Percentiles rank a stretch among this genome's conserved stretches.
These are phyloP conservation scores for Xylaria sp. DNA, from an alignment of 495 filamentous ascomycete genomes.

Conservation along the genomic window DNA sequence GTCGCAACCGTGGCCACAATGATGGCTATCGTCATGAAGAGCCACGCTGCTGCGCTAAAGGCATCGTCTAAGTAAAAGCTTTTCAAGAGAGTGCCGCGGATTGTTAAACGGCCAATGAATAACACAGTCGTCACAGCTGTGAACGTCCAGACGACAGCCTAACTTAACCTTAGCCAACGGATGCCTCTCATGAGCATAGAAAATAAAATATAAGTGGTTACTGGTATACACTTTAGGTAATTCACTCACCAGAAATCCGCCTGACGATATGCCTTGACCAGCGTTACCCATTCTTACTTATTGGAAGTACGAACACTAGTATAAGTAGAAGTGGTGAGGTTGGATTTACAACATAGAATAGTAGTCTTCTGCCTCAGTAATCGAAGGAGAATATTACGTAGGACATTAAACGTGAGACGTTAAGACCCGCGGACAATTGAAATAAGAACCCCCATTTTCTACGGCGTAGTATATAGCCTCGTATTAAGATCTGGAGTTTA, in stretches of 20 bases:
- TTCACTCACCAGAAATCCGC: neutral
- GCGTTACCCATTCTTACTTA: slow-evolving; percentile 25
- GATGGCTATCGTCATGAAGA: slow-evolving; percentile 14
- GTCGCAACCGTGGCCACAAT: slow-evolving; percentile 18
- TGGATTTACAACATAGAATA: neutral
- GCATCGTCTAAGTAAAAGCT: slow-evolving; percentile 28
- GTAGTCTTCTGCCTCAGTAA: neutral
- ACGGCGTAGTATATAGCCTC: neutral
- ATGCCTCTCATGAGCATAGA: neutral
- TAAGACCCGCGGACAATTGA: neutral
- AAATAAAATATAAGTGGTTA: neutral
- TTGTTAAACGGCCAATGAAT: neutral
- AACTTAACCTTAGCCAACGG: neutral
- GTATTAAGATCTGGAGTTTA: neutral
- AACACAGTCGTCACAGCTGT: neutral
- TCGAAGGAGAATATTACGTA: no score
- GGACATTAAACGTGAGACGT: no score
- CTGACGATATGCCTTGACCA: slow-evolving; percentile 18
- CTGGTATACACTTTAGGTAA: neutral
- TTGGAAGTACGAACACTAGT: neutral
- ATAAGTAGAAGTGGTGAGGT: neutral
- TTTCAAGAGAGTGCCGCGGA: slow-evolving; percentile 26
- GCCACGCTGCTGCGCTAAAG: slow-evolving; percentile 25
- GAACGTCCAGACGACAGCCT: neutral
- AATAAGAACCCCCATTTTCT: neutral